Evolutionary conservation across 768 basidiomycete genomes (phyloP).

Genomic region (Tremella mesenterica): DNA sequence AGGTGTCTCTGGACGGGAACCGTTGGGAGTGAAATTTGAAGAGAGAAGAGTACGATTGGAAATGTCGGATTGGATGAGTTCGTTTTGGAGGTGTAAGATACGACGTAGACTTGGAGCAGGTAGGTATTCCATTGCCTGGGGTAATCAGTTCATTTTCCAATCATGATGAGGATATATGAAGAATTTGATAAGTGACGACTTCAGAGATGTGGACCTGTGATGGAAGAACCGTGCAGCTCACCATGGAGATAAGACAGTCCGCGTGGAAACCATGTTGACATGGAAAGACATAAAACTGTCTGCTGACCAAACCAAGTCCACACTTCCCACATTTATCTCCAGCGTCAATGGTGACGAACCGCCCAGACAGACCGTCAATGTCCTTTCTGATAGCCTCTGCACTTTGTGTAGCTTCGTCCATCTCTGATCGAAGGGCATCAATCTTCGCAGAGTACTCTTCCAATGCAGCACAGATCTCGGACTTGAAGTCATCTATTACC

Average conservation of each 20-base stretch:
- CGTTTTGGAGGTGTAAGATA: slow-evolving; percentile 74
- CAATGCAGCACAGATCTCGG: slow-evolving; percentile 90
- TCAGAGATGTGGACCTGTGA: background rate
- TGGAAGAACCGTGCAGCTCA: slow-evolving; percentile 47
- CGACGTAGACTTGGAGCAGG: slow-evolving; percentile 71
- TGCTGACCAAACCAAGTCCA: slow-evolving; percentile 57
- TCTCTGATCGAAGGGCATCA: slow-evolving; percentile 77
- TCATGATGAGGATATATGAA: slow-evolving; percentile 1
- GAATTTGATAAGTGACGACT: slow-evolving; percentile 1
- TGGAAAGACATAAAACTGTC: slow-evolving; percentile 98
- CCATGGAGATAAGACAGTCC: slow-evolving; percentile 89
- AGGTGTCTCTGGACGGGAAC: background rate
- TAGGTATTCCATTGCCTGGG: slow-evolving; percentile 82
- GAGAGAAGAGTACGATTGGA: slow-evolving; percentile 31
- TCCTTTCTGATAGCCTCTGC: slow-evolving; percentile 91
- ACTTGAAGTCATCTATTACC: slow-evolving; percentile 98
- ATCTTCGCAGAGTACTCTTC: slow-evolving; percentile 91
- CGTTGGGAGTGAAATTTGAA: slow-evolving; percentile 4
- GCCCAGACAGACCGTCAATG: slow-evolving; percentile 69
- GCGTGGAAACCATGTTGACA: slow-evolving; percentile 97
- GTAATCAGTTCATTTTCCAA: background rate
- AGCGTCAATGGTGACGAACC: slow-evolving; percentile 84
- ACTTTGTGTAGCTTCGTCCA: slow-evolving; percentile 88
- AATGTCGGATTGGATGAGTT: slow-evolving; percentile 57
- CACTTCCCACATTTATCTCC: slow-evolving; percentile 81